Evolutionary conservation across 768 basidiomycete genomes (phyloP).

Genomic region (Suillus discolor): DNA sequence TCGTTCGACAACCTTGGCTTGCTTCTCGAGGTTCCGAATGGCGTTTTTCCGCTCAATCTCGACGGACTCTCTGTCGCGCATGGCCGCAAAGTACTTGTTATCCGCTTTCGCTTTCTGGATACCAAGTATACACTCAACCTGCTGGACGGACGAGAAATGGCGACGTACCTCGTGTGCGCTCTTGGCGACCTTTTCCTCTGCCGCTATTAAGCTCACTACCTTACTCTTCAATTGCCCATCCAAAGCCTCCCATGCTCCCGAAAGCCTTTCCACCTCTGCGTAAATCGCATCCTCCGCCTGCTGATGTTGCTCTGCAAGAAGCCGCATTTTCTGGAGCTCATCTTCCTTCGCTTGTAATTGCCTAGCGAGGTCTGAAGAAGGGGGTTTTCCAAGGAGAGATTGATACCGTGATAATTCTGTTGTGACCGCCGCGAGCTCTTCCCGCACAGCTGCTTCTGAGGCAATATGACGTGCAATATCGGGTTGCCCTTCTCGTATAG

Average conservation of each 20-base stretch:
- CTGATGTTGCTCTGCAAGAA: conserved; percentile 62
- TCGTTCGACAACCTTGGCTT: conserved; percentile 65
- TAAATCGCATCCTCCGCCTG: conserved; percentile 80
- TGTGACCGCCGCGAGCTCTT: conserved; percentile 47
- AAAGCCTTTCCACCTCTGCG: conserved; percentile 82
- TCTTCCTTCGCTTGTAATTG: conserved; percentile 67
- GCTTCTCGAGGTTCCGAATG: conserved; percentile 57
- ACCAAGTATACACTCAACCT: neutral
- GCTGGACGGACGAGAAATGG: neutral
- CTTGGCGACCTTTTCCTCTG: conserved; percentile 76
- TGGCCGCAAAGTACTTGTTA: conserved; percentile 89
- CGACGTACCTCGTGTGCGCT: conserved; percentile 65
- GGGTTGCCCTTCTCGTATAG: conserved; percentile 49
- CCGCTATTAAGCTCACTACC: conserved; percentile 73
- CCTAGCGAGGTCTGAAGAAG: conserved; percentile 57
- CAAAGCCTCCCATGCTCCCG: conserved; percentile 83
- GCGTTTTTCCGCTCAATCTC: conserved; percentile 75
- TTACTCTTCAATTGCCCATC: conserved; percentile 84
- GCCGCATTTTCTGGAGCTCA: conserved; percentile 61
- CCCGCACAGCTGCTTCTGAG: conserved; percentile 51
- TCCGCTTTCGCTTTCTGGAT: conserved; percentile 91
- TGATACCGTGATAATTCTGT: conserved; percentile 63
- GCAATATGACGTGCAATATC: conserved; percentile 54
- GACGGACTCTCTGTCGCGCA: conserved; percentile 86
- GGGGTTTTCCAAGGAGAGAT: conserved; percentile 60